A percentile compares a stretch with the other conserved stretches of the same genome.
These are phyloP conservation scores for Scheffersomyces spartinae DNA, from an alignment of 805 yeast genomes.

Conservation along the genomic window DNA sequence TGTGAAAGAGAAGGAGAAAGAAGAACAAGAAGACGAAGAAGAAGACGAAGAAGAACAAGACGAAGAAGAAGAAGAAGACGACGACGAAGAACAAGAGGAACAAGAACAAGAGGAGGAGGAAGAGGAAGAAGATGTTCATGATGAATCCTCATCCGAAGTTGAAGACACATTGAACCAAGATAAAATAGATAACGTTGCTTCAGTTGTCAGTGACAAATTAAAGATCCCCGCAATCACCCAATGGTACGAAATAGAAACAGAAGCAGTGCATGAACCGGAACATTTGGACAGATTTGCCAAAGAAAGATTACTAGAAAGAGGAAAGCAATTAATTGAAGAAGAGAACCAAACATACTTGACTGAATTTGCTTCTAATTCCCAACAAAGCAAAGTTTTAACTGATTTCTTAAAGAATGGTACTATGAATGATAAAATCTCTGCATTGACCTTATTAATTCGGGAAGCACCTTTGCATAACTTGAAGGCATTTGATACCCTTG, in stretches of 20 bases:
- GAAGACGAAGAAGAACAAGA: conserved; percentile 4
- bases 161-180: conserved; percentile 14
- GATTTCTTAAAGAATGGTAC: conserved; percentile 91
- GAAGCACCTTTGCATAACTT: conserved; percentile 90
- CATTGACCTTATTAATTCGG: conserved; percentile 82
- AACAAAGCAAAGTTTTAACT: conserved; percentile 79
- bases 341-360: conserved; percentile 66
- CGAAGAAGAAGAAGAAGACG: conserved; percentile 6
- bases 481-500: conserved; percentile 69
- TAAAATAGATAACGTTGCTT: conserved; percentile 21
- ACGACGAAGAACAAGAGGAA: conserved; percentile 10
- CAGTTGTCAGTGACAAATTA: conserved; percentile 47
- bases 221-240: conserved; percentile 51
- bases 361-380: conserved; percentile 62
- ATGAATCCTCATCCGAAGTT: conserved; percentile 23
- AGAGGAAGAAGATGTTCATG: conserved; percentile 23
- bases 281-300: conserved; percentile 42
- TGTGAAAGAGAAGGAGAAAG: conserved; percentile 7
- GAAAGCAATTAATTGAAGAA: conserved; percentile 48
- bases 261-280: conserved; percentile 14
- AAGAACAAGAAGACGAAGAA: conserved; percentile 13
- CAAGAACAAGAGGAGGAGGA: conserved; percentile 24
- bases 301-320: conserved; percentile 52
- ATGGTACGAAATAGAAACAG: conserved; percentile 59
- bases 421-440: conserved; percentile 86